A percentile compares a stretch with the other conserved stretches of the same genome.
Conservation (phyloP, 139 green algal genomes). For the Coelastrella sp. region DNA sequence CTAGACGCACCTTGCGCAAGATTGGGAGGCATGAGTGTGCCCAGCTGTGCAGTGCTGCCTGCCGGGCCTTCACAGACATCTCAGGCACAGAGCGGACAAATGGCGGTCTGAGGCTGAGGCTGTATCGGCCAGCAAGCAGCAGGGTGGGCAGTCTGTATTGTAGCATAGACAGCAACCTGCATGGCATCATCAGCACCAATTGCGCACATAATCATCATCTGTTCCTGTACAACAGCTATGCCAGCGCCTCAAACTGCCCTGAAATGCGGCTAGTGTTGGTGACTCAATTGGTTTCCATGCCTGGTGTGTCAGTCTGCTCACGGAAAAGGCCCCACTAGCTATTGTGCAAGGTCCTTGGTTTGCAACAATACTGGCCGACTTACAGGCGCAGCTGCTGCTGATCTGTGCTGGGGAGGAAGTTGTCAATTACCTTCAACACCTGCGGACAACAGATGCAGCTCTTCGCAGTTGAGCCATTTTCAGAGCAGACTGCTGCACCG, state of each 20-base stretch:
- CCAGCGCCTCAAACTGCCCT: no score
- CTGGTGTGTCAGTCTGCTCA: no score
- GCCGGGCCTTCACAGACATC: slow-evolving; percentile 20
- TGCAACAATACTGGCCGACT: neutral
- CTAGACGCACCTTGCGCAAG: neutral
- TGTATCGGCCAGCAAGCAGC: slow-evolving; percentile 45
- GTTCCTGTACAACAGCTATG: no score
- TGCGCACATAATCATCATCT: no score
- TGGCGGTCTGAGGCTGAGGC: slow-evolving; percentile 11
- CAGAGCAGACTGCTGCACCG: no score
- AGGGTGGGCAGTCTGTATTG: slow-evolving; percentile 33
- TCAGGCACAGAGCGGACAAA: slow-evolving; percentile 40
- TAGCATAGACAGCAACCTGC: slow-evolving; percentile 48
- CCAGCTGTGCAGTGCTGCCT: slow-evolving; percentile 45
- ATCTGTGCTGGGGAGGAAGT: neutral
- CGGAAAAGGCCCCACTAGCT: no score
- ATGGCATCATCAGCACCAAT: neutral
- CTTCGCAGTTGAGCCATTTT: no score
- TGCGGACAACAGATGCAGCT: neutral
- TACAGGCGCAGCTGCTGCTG: slow-evolving; percentile 18
- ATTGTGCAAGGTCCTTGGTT: no score
- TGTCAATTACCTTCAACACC: slow-evolving; percentile 22
- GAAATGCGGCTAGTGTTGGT: no score
- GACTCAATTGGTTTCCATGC: no score
- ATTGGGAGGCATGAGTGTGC: neutral